These are phyloP conservation scores for Hibiscus trionum DNA, from an alignment of 345 rosid genomes.

Conservation along the genomic window DNA sequence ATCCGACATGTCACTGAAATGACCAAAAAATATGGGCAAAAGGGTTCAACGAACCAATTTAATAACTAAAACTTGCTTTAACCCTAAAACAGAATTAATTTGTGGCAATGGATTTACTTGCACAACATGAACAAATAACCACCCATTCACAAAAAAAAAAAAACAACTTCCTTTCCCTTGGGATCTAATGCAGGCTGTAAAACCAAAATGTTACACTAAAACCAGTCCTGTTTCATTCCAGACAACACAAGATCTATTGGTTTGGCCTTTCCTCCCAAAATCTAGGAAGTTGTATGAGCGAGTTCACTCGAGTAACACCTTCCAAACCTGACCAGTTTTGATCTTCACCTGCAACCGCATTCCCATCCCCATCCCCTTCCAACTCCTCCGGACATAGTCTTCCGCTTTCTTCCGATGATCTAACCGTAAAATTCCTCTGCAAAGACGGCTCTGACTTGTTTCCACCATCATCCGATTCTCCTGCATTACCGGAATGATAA, in stretches of 20 bases:
- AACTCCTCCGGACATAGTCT: conserved; percentile 25
- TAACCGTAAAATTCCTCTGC: conserved; percentile 80
- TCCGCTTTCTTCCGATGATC: conserved; percentile 57
- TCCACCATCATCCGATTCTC: conserved; percentile 72
- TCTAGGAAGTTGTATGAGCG: conserved; percentile 94
- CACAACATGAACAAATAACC: conserved; percentile 13
- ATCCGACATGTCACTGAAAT: too few species aligned
- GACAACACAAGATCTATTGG: conserved; percentile 19
- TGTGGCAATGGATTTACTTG: conserved; percentile 15
- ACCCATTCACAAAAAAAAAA: not conserved
- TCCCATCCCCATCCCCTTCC: conserved; percentile 30
- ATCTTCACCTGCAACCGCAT: conserved; percentile 36
- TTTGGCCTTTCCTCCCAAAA: conserved; percentile 60
- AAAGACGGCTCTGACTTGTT: conserved; percentile 63
- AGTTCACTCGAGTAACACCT: conserved; percentile 94
- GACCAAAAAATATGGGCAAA: too few species aligned
- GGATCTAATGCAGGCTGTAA: conserved; percentile 7
- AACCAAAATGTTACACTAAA: conserved; percentile 16
- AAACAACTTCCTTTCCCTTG: conserved; percentile 4
- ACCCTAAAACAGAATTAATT: conserved; percentile 16
- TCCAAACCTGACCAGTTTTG: conserved; percentile 91
- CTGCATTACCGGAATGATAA: conserved; percentile 58
- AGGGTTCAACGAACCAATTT: too few species aligned
- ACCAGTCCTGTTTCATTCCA: conserved; percentile 14
- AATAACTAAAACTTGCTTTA: too few species aligned